Evolutionary conservation across 116 monocot genomes (phyloP).

Genomic region (Iris pallida): DNA sequence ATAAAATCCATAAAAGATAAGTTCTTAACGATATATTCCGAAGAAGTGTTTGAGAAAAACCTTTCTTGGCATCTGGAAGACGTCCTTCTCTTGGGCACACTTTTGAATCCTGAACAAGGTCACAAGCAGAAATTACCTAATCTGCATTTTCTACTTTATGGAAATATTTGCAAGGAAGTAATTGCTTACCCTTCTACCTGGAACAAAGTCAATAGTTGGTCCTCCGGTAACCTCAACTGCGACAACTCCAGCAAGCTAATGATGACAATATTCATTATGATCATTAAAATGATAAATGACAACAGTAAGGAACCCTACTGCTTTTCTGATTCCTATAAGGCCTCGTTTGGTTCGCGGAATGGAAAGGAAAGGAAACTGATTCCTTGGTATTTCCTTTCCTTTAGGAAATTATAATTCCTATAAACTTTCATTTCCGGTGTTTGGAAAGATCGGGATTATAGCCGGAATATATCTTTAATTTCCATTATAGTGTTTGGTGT

Average conservation of each 20-base stretch:
- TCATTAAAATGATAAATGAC: too few species aligned
- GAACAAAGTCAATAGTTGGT: conserved; percentile 74
- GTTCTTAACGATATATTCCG: neutral
- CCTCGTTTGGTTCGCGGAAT: too few species aligned
- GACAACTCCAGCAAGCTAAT: conserved; percentile 95
- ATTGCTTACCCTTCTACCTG: conserved; percentile 74
- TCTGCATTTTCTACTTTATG: neutral
- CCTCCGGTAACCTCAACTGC: conserved; percentile 99
- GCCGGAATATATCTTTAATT: too few species aligned
- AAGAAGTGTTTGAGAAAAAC: conserved; percentile 16
- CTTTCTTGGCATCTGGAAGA: conserved; percentile 95
- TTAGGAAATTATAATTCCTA: too few species aligned
- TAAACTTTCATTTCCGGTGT: too few species aligned
- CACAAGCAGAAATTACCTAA: conserved; percentile 3
- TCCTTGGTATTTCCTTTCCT: too few species aligned
- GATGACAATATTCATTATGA: neutral
- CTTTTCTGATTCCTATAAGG: too few species aligned
- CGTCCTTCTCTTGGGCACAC: conserved; percentile 81
- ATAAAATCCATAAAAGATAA: too few species aligned
- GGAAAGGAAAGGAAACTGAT: too few species aligned
- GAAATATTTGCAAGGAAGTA: conserved; percentile 3
- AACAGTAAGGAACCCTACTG: too few species aligned
- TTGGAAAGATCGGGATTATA: too few species aligned
- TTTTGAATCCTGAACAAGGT: conserved; percentile 67
- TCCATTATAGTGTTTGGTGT: too few species aligned